Evolutionary conservation across 768 basidiomycete genomes (phyloP).

Genomic region (Suillus occidentalis): DNA sequence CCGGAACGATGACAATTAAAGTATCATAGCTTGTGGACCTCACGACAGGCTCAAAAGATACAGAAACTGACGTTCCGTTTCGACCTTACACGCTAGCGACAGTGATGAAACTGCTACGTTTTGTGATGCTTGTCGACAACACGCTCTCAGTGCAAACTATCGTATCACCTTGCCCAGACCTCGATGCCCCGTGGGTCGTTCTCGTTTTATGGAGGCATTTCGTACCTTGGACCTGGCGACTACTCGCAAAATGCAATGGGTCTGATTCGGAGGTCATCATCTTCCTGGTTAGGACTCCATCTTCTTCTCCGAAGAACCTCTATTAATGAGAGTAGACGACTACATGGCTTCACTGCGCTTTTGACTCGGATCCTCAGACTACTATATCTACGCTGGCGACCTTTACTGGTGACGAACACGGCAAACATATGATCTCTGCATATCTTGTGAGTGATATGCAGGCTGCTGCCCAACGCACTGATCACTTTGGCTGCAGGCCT

Average conservation of each 20-base stretch:
- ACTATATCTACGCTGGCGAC: not conserved
- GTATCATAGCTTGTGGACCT: slow-evolving; percentile 24
- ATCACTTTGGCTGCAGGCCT: slow-evolving; percentile 11
- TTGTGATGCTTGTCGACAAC: slow-evolving; percentile 35
- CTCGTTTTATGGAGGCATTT: slow-evolving; percentile 59
- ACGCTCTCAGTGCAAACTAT: slow-evolving; percentile 8
- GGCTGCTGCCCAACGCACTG: no score
- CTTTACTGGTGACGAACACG: not conserved
- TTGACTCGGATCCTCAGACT: not conserved
- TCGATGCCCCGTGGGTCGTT: slow-evolving; percentile 47
- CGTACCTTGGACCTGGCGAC: slow-evolving; percentile 64
- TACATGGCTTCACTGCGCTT: slow-evolving; percentile 48
- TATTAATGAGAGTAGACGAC: slow-evolving; percentile 41
- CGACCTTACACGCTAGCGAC: slow-evolving; percentile 48
- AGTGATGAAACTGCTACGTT: slow-evolving; percentile 46
- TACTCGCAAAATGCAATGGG: slow-evolving; percentile 56
- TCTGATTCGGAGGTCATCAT: slow-evolving; percentile 50
- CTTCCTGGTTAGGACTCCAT: slow-evolving; percentile 41
- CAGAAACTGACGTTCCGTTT: slow-evolving; percentile 24
- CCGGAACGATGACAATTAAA: not conserved
- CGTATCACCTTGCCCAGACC: slow-evolving; percentile 17
- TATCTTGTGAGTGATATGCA: slow-evolving; percentile 1
- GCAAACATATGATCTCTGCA: slow-evolving; percentile 1
- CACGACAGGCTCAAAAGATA: slow-evolving; percentile 2
- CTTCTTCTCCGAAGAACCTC: not conserved